Percentiles rank a stretch among this genome's conserved stretches.
Evolutionary conservation across 1,139 yeast genomes (phyloP).

Genomic region (Scheffersomyces parashehatae): DNA sequence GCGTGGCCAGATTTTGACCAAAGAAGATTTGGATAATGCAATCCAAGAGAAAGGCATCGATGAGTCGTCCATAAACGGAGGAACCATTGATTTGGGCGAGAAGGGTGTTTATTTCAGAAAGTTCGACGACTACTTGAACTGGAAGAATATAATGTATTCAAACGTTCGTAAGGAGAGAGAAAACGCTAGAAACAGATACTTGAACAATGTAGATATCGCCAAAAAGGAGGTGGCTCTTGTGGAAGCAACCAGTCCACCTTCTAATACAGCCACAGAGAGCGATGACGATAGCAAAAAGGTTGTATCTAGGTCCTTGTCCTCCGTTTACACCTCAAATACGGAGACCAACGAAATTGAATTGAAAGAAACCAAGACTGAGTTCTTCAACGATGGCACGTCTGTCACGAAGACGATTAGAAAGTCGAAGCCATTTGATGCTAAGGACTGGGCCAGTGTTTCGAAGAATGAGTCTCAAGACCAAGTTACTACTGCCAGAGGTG

Average conservation of each 20-base stretch:
- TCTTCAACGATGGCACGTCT: constrained; percentile 68
- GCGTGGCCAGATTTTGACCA: constrained; percentile 42
- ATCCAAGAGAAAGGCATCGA: constrained; percentile 11
- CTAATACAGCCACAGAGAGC: background rate
- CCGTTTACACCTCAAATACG: constrained; percentile 45
- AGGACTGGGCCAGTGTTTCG: constrained; percentile 30
- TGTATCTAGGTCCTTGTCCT: constrained; percentile 51
- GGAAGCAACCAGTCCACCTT: background rate
- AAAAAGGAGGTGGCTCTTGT: background rate
- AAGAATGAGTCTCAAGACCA: constrained; percentile 16
- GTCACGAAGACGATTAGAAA: constrained; percentile 38
- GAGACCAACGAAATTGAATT: constrained; percentile 59
- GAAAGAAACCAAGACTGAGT: constrained; percentile 52
- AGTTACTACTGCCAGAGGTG: background rate
- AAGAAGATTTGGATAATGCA: constrained; percentile 46
- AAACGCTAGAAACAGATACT: constrained; percentile 9
- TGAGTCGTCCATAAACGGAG: constrained; percentile 10
- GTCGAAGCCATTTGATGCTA: constrained; percentile 35
- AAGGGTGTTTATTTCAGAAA: constrained; percentile 54
- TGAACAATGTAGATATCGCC: background rate
- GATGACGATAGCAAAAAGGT: constrained; percentile 29
- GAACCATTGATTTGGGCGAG: constrained; percentile 37
- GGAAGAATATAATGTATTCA: constrained; percentile 61
- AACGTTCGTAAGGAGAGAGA: constrained; percentile 32
- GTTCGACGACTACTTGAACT: constrained; percentile 63